A percentile compares a stretch with the other conserved stretches of the same genome.
Evolutionary conservation across 2,329 filamentous ascomycete genomes (phyloP).

Genomic region (Leptographium lundbergii): DNA sequence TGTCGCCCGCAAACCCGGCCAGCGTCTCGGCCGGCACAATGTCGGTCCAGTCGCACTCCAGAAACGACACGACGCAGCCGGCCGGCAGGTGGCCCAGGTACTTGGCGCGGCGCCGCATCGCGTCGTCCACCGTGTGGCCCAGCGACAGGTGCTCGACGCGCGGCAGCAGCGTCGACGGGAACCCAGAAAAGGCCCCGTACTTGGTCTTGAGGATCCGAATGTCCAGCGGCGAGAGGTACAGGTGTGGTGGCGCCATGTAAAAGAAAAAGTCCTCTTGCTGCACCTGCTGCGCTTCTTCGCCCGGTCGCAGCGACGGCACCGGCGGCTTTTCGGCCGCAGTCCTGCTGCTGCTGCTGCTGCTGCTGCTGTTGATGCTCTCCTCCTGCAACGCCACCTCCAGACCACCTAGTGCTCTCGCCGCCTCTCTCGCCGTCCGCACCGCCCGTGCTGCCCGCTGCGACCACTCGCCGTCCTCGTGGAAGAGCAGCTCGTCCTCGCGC

Average conservation of each 20-base stretch:
- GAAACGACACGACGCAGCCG: conserved; percentile 81
- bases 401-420: conserved; percentile 36
- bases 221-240: conserved; percentile 81
- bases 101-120: conserved; percentile 69
- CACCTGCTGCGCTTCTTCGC: conserved; percentile 21
- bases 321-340: neutral
- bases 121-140: conserved; percentile 77
- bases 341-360: neutral
- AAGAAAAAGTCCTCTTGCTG: conserved; percentile 59
- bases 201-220: conserved; percentile 86
- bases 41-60: conserved; percentile 93
- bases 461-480: conserved; percentile 88
- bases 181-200: conserved; percentile 69
- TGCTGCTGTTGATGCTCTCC: neutral
- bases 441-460: conserved; percentile 68
- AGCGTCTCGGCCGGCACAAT: conserved; percentile 66
- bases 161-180: conserved; percentile 76
- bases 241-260: conserved; percentile 75
- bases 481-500: conserved; percentile 81
- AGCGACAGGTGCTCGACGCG: conserved; percentile 82
- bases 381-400: conserved; percentile 14
- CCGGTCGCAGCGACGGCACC: conserved; percentile 17
- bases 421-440: conserved; percentile 66
- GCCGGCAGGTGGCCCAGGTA: conserved; percentile 78
- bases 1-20: conserved; percentile 62